A percentile compares a stretch with the other conserved stretches of the same genome.
Conservation (phyloP, 768 basidiomycete genomes). For the Leccinum rimulosum region DNA sequence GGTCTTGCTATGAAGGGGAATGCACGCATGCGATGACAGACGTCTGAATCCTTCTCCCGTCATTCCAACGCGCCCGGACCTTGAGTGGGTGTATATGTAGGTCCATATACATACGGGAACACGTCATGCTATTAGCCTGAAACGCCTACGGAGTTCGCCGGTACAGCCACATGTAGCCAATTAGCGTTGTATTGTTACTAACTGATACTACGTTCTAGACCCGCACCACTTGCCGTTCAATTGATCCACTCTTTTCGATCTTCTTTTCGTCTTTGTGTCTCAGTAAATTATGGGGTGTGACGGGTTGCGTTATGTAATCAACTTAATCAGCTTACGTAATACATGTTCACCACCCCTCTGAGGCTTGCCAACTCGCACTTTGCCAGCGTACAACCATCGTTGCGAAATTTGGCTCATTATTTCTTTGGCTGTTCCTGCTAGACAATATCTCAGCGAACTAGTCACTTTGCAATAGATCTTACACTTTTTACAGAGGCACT, state of each 20-base stretch:
- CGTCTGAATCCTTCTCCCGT: not conserved
- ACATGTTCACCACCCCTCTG: not conserved
- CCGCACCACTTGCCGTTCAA: not conserved
- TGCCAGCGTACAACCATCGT: not conserved
- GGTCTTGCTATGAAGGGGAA: constrained; percentile 1
- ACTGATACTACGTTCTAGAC: not conserved
- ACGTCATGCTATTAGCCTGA: not conserved
- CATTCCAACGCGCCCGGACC: not conserved
- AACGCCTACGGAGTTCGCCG: not conserved
- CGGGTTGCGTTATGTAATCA: constrained; percentile 12
- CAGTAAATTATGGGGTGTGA: not conserved
- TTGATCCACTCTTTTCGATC: not conserved
- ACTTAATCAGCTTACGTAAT: constrained; percentile 14
- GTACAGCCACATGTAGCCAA: not conserved
- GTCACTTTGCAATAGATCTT: not conserved
- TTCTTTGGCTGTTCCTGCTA: not conserved
- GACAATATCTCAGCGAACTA: not conserved
- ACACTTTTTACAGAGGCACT: not conserved
- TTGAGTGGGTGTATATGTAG: not conserved
- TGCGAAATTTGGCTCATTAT: not conserved
- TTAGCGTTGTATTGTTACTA: not conserved
- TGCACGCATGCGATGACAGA: not conserved
- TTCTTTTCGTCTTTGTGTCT: not conserved
- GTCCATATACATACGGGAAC: not conserved
- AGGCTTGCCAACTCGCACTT: too few species aligned